Base-by-base conservation (phyloP, 2,329 filamentous ascomycete species). In the Venturia oleaginea region DNA sequence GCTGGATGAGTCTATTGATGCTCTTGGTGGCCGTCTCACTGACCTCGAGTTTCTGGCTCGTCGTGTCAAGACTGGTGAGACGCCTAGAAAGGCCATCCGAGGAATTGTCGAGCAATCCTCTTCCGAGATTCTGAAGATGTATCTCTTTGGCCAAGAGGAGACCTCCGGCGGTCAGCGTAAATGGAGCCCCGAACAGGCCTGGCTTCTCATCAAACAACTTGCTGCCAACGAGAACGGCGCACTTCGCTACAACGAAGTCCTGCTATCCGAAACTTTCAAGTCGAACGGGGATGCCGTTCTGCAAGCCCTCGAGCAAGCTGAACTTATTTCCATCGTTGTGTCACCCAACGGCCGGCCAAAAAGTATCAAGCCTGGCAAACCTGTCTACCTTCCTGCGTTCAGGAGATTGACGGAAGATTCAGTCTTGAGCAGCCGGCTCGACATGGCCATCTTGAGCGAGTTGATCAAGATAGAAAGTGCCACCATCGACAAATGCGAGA, bases 1-100 rank as follows among this genome's bases (percentile, higher is more conserved):
- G 67, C 82, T 99, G 1, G 92, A 97, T 70, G 82, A 82, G 34
- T 92, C 90, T 69, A 95, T 97, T 68, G 83, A 86, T 34, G 83
- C 87, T 0, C 83, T 99, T 1, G 94, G 94, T 27, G 94, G 94
- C 1, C 90, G 94, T 3, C 82, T 99, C n/a, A 96, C 92, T 0
- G 94, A 99, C 72, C 86, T 99, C 24, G 93, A 97, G 72, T 95
- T 94, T 72, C 85, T 99, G 54, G 89, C 92, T n/a, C 86, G 93
- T 42, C 84, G 94, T 22, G 89, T 99, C 70, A 91, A 91, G 76
- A 86, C 89, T 0, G 93, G 94, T 19, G 92, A 97, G 74, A 88
- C 83, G 2, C 94, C 94, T 0, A 83, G 82, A 67, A 83, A 88
- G 69, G 94, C 94, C 2, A 88, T 97, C 2, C 81, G 86, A 27